Conservation (phyloP, 768 basidiomycete species). For the Strobilomyces confusus region DNA sequence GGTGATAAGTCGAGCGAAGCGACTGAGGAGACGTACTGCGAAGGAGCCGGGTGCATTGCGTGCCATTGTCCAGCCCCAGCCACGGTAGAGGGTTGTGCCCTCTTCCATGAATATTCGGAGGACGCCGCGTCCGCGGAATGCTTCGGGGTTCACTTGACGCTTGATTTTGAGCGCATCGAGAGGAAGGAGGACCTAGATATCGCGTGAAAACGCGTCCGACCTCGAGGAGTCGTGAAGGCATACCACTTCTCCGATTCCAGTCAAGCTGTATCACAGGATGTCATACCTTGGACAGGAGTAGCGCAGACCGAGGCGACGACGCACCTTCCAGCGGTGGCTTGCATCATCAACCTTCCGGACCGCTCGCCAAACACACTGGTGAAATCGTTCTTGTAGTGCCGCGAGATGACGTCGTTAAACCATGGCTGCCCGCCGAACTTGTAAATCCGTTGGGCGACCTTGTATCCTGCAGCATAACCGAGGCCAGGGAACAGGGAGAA, state of each 20-base stretch:
- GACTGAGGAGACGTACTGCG: slow-evolving; percentile 58
- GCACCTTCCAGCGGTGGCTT: slow-evolving; percentile 91
- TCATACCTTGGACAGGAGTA: not conserved
- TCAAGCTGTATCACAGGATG: slow-evolving; percentile 41
- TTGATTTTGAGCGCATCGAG: slow-evolving; percentile 98
- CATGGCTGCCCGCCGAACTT: slow-evolving; percentile 99
- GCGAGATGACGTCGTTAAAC: slow-evolving; percentile 89
- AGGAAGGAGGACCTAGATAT: slow-evolving; percentile 76
- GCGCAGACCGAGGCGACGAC: slow-evolving; percentile 11
- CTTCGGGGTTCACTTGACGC: slow-evolving; percentile 97
- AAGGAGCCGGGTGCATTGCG: slow-evolving; percentile 96
- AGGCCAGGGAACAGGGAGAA: slow-evolving; percentile 96
- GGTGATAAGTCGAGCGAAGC: not conserved
- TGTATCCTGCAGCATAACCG: slow-evolving; percentile 98
- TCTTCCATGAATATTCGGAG: slow-evolving; percentile 89
- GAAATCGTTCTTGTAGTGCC: slow-evolving; percentile 78
- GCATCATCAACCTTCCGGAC: slow-evolving; percentile 93
- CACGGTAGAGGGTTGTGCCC: slow-evolving; percentile 87
- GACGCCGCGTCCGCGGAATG: slow-evolving; percentile 91
- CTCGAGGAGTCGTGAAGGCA: slow-evolving; percentile 12
- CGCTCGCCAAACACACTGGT: slow-evolving; percentile 87
- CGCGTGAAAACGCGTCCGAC: not conserved
- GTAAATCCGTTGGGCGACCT: slow-evolving; percentile 89
- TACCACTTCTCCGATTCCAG: slow-evolving; percentile 92
- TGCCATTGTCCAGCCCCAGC: slow-evolving; percentile 99